Conservation (phyloP, 2,329 filamentous ascomycete species). For the Colletotrichum abscissum region DNA sequence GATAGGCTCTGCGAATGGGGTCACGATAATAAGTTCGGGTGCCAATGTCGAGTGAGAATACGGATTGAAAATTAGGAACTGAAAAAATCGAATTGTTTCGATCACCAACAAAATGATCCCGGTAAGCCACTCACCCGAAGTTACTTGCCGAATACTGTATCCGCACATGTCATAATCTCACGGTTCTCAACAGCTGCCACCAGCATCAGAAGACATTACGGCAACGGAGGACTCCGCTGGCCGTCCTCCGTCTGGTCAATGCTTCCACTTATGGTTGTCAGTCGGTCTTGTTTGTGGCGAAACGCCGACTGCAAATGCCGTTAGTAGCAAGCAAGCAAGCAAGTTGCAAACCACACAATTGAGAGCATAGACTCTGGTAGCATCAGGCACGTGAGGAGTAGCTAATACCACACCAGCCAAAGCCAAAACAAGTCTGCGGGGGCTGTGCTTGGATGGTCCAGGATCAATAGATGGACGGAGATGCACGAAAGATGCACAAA, state of each 20-base stretch:
- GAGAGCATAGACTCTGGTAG: neutral
- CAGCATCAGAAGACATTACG: neutral
- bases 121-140: neutral
- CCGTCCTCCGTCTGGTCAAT: neutral
- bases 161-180: conserved; percentile 12
- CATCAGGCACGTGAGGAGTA: neutral
- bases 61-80: neutral
- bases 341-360: neutral
- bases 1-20: conserved; percentile 4
- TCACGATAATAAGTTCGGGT: conserved; percentile 1
- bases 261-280: neutral
- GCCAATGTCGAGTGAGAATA: neutral
- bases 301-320: neutral
- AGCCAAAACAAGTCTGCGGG: conserved; percentile 5
- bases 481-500: conserved; percentile 17
- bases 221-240: conserved; percentile 16
- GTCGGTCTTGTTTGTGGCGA: conserved; percentile 4
- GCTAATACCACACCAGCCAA: neutral
- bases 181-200: neutral
- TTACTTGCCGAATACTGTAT: neutral
- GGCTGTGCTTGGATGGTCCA: conserved; percentile 8
- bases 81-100: neutral
- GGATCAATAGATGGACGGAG: conserved; percentile 12
- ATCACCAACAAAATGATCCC: neutral
- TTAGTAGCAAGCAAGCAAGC: neutral